Conservation (phyloP, 306 rosid genomes). For the Fragaria iinumae region DNA sequence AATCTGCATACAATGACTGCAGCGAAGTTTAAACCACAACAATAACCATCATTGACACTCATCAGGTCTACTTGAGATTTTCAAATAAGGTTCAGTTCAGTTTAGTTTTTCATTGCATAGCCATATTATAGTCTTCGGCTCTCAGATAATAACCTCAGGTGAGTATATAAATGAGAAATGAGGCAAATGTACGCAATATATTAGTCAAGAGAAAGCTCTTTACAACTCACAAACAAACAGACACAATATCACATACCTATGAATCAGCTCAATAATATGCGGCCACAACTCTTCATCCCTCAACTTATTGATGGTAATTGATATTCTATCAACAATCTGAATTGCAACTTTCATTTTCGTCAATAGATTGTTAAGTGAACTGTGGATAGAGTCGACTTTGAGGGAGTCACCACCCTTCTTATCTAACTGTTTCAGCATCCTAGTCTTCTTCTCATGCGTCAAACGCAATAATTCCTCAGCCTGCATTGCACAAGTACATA, state of each 20-base stretch:
- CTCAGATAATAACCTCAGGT: not conserved
- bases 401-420: slow-evolving; percentile 36
- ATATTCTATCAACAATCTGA: slow-evolving; percentile 74
- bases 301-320: slow-evolving; percentile 58
- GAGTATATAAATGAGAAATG: not conserved
- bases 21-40: not conserved
- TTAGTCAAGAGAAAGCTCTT: not conserved
- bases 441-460: slow-evolving; percentile 61
- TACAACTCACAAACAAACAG: not conserved
- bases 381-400: slow-evolving; percentile 44
- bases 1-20: not conserved
- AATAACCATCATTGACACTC: not conserved
- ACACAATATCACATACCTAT: slow-evolving; percentile 40
- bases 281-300: slow-evolving; percentile 80
- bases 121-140: not conserved
- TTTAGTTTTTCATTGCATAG: not conserved
- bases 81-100: not conserved
- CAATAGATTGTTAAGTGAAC: slow-evolving; percentile 35
- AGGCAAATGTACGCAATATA: not conserved
- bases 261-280: slow-evolving; percentile 56
- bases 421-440: slow-evolving; percentile 49
- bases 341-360: slow-evolving; percentile 72
- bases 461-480: slow-evolving; percentile 71
- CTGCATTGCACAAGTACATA: slow-evolving; percentile 29
- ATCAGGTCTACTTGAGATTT: not conserved